Conservation (phyloP, 805 yeast genomes). For the Kodamaea laetipori region DNA sequence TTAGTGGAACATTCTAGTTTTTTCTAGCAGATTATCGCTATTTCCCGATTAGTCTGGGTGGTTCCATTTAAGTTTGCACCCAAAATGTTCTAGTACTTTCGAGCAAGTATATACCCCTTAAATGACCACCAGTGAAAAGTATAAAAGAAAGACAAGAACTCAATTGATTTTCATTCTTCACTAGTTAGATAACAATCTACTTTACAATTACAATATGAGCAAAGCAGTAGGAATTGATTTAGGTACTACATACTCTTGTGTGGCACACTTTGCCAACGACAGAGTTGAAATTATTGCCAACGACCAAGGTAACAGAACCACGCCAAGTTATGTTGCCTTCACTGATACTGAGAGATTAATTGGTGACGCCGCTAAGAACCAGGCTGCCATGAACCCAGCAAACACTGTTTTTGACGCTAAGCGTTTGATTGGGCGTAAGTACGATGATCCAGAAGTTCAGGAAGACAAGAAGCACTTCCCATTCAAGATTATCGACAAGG, state of each 20-base stretch:
- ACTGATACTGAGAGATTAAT: slow-evolving; percentile 93
- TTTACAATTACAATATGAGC: slow-evolving; percentile 16
- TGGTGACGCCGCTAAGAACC: slow-evolving; percentile 98
- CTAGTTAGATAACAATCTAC: neutral
- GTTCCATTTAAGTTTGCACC: slow-evolving; percentile 5
- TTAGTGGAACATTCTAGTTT: slow-evolving; percentile 5
- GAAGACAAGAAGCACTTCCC: slow-evolving; percentile 88
- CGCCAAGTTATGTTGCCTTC: slow-evolving; percentile 96
- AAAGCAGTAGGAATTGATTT: slow-evolving; percentile 84
- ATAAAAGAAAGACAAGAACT: slow-evolving; percentile 2
- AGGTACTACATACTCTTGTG: slow-evolving; percentile 98
- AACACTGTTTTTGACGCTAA: slow-evolving; percentile 96
- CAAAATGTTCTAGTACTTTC: slow-evolving; percentile 13
- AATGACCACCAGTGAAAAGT: slow-evolving; percentile 10
- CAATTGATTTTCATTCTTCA: neutral
- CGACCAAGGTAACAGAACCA: slow-evolving; percentile 98
- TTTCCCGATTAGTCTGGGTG: slow-evolving; percentile 3
- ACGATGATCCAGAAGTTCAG: slow-evolving; percentile 75
- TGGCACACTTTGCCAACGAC: slow-evolving; percentile 69
- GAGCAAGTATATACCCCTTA: slow-evolving; percentile 8
- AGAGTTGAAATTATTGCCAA: slow-evolving; percentile 94
- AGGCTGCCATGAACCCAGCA: slow-evolving; percentile 93
- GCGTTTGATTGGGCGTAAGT: slow-evolving; percentile 86
- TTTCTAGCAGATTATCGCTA: slow-evolving; percentile 6
- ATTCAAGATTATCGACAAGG: slow-evolving; percentile 72